Evolutionary conservation across 371 early-diverging fungal species (phyloP).

Genomic region (Mucor irregularis): DNA sequence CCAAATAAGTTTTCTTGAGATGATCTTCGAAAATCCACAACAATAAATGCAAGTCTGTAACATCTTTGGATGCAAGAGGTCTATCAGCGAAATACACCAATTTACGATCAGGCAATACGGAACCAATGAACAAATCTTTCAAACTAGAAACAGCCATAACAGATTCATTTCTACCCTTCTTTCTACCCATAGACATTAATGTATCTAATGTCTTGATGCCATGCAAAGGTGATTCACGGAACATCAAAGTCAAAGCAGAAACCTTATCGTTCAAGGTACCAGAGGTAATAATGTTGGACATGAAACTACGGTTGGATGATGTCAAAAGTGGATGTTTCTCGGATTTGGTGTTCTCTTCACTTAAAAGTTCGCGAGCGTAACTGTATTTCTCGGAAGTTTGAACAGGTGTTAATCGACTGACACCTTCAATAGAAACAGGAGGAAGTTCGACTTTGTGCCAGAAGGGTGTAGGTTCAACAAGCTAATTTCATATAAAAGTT

Average conservation of each 20-base stretch:
- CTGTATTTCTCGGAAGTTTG: conserved; percentile 48
- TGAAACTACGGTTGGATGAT: conserved; percentile 82
- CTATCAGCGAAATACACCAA: conserved; percentile 89
- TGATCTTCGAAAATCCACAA: conserved; percentile 93
- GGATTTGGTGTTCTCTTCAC: conserved; percentile 69
- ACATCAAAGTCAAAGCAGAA: conserved; percentile 87
- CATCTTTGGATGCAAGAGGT: conserved; percentile 63
- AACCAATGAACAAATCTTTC: conserved; percentile 85
- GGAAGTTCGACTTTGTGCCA: conserved; percentile 52
- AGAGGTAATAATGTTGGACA: conserved; percentile 82
- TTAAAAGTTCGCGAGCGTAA: conserved; percentile 67
- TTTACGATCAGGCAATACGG: conserved; percentile 82
- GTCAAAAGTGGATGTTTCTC: conserved; percentile 59
- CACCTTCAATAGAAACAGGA: conserved; percentile 27
- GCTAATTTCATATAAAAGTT: conserved; percentile 11
- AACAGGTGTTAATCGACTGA: conserved; percentile 31
- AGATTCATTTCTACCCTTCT: conserved; percentile 88
- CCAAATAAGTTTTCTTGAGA: conserved; percentile 87
- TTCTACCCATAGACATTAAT: conserved; percentile 82
- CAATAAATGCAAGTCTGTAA: conserved; percentile 72
- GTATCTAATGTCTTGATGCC: conserved; percentile 76
- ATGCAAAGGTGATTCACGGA: conserved; percentile 93
- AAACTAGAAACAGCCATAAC: conserved; percentile 84
- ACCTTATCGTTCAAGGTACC: conserved; percentile 94
- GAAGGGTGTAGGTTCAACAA: conserved; percentile 54